These are phyloP conservation scores for Salvia hispanica DNA, from an alignment of 257 asterid species.

Conservation along the genomic window DNA sequence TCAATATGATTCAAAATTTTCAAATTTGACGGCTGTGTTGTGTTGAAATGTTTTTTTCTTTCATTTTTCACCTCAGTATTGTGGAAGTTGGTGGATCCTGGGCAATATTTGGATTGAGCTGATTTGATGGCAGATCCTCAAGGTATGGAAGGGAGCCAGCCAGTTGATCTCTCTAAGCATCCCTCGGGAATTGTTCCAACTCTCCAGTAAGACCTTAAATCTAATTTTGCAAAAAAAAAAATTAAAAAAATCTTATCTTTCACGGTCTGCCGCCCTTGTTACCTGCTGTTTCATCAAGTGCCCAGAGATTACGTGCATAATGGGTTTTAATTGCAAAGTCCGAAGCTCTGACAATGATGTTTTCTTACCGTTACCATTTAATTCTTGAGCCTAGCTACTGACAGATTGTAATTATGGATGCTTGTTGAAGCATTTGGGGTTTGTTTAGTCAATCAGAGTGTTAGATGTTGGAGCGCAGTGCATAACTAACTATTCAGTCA, in stretches of 20 bases:
- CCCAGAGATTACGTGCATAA: not conserved
- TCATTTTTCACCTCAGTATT: not conserved
- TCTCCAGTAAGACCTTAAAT: slow-evolving; percentile 59
- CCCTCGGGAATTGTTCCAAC: slow-evolving; percentile 89
- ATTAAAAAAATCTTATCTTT: not conserved
- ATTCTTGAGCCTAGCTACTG: not conserved
- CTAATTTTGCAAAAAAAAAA: too few species aligned
- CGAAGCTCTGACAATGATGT: too few species aligned
- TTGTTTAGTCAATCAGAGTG: not conserved
- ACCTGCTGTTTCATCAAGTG: not conserved
- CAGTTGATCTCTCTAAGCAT: slow-evolving; percentile 76
- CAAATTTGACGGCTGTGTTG: slow-evolving; percentile 17
- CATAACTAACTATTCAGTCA: not conserved
- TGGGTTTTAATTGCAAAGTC: too few species aligned
- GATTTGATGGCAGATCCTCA: slow-evolving; percentile 76
- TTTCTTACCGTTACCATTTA: not conserved
- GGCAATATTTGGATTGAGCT: slow-evolving; percentile 22
- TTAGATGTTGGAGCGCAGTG: not conserved
- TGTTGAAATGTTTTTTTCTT: not conserved
- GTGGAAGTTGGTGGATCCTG: slow-evolving; percentile 23
- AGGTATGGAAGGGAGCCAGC: slow-evolving; percentile 70
- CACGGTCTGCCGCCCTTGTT: not conserved
- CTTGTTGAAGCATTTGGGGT: not conserved
- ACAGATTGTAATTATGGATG: not conserved
- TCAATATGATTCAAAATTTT: not conserved